Percentiles rank a stretch among this genome's conserved stretches.
Evolutionary conservation across 2,329 filamentous ascomycete genomes (phyloP).

Genomic region (Magnaporthiopsis incrustans): DNA sequence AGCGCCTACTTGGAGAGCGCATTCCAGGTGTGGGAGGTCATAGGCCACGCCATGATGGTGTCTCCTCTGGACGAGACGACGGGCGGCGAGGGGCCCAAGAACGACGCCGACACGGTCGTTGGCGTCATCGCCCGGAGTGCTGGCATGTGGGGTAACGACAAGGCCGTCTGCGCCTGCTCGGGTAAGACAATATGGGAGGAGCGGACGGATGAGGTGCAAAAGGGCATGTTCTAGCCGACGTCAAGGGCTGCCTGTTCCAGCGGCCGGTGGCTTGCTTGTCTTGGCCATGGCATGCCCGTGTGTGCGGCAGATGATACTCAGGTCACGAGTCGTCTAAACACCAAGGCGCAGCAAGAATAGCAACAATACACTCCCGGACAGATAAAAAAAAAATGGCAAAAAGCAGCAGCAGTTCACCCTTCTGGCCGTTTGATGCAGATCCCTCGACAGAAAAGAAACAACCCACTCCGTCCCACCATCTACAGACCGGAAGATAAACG

Average conservation of each 20-base stretch:
- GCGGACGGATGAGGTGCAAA: conserved; percentile 76
- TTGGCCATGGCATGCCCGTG: background rate
- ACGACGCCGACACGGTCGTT: conserved; percentile 79
- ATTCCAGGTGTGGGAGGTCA: conserved; percentile 91
- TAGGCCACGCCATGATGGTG: conserved; percentile 86
- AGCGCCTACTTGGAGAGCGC: conserved; percentile 72
- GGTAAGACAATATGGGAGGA: conserved; percentile 99
- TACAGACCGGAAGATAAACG: conserved; percentile 7
- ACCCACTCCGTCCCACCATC: background rate
- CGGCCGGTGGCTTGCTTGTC: background rate
- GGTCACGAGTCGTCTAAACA: background rate
- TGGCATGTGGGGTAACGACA: conserved; percentile 98
- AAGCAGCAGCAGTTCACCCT: background rate
- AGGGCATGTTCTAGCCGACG: conserved; percentile 68
- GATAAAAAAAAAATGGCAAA: background rate
- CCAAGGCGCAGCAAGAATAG: background rate
- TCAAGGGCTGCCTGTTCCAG: background rate
- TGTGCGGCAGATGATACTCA: background rate
- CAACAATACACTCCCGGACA: background rate
- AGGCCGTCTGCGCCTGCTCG: conserved; percentile 95
- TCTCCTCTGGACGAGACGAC: conserved; percentile 52
- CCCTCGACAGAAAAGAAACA: background rate
- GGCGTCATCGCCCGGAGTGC: conserved; percentile 93
- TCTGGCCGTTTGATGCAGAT: background rate
- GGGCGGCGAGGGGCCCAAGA: conserved; percentile 53